Evolutionary conservation across 1,284 basidiomycete genomes (phyloP), one percentile per base, ranked within the genome.

Genomic region (Pterulicium gracile): DNA sequence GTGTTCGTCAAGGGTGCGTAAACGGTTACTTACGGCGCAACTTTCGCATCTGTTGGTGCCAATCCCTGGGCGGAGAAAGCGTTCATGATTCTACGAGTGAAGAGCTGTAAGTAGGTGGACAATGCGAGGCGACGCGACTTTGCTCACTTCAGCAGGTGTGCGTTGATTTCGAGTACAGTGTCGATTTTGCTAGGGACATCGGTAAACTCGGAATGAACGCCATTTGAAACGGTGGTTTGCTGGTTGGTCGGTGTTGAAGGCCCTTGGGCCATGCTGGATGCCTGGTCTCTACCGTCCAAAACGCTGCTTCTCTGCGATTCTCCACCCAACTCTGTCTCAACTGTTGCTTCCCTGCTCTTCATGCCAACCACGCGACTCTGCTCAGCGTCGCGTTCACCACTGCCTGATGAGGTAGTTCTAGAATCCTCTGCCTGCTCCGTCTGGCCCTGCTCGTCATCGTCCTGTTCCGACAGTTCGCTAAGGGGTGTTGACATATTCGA

Each of bases 401-500:
- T n/a, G n/a, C n/a, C n/a, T n/a, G n/a, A n/a, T n/a, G n/a, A 57
- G 45, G 20, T 51, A 20, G 14, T 50, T 48, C 23, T 44, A 42
- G 19, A 17, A 15, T 17, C 19, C 13, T 36, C 20, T 48, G 51
- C 27, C n/a, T 32, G 3, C 55, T 54, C 21, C 51, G 52, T 4
- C 47, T 46, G 2, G 40, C 20, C 52, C 43, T 58, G 58, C n/a
- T 50, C 27, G 13, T 54, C 53, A 20, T 51, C 50, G 44, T 54
- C 55, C 40, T 52, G 46, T 23, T 50, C 54, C 3, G 81, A 81
- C 24, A 83, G 73, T 51, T 83, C 81, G 52, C 78, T 82, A 56
- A 84, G 72, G 2, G 81, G 81, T 0, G 81, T 81, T 27, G 77
- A 75, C 49, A 68, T 66, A 23, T 73, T 63, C 43, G 75, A 78